Base-by-base conservation (phyloP, 192 early-diverging fungal species). In the Phlyctochytrium arcticum region DNA sequence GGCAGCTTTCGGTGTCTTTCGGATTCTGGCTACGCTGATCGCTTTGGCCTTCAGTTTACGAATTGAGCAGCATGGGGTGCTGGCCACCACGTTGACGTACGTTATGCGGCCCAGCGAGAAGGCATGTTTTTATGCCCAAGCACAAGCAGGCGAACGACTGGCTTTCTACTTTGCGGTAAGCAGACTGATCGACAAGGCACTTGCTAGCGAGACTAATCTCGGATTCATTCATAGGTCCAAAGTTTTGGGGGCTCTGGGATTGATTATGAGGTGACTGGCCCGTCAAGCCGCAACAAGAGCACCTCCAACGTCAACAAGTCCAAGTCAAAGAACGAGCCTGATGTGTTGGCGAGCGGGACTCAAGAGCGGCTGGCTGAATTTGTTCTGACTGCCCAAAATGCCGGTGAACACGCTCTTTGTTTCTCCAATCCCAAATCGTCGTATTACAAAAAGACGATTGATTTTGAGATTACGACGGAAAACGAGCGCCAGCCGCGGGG, bases 141-240 rank as follows among this genome's bases (percentile, higher is more conserved):
- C 85, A 19, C 54, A 80, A 48, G 81, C 85, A 6, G 88, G 86
- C 36, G 92, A 98, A 81, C 96, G 96, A 77, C 72, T 98, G 49
- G 87, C 87, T 34, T 93, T 98, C 69, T 98, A 96, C 80, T 98
- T 95, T 88, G 93, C 94, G 46, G 95, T 98, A 89, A 75, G 90
- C 50, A 12, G 12, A 19, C 12, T 10, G n/a, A 12, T 12, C 1
- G 24, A 27, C 2, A 1, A 1, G 10, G 1, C 27, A 53, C 12
- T 12, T 12, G 50, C 27, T 12, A 2, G 26, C 50, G 50, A 24
- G 50, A 27, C 50, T 19, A 0, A 21, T 3, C 21, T 23, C 50
- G 24, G 12, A 53, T 53, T 15, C 50, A 53, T 3, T 29, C 50
- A 1, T 35, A 95, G 93, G 95, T 95, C 37, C 96, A 99, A 83